These are phyloP conservation scores for Polytrichum formosum DNA, from an alignment of 225 moss, liverwort and hornwort genomes.

Conservation along the genomic window DNA sequence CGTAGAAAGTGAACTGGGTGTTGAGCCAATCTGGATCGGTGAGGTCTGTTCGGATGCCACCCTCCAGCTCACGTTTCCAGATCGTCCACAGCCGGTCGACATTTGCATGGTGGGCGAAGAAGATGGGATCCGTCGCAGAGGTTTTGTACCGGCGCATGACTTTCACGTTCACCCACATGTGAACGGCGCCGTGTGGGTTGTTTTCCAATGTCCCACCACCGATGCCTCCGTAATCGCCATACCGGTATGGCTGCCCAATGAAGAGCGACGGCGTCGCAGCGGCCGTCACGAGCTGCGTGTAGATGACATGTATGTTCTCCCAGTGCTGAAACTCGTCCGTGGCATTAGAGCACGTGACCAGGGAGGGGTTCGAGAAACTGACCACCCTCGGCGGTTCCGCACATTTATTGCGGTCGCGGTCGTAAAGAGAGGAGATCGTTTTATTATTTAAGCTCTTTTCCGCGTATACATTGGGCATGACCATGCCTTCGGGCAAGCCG, in stretches of 20 bases:
- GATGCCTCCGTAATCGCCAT: neutral
- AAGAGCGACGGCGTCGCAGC: slow-evolving; percentile 1
- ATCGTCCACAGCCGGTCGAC: slow-evolving; percentile 6
- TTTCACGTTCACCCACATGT: neutral
- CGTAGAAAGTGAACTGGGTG: slow-evolving; percentile 17
- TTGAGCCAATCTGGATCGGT: slow-evolving; percentile 23
- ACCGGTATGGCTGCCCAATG: slow-evolving; percentile 6
- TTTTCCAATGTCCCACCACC: slow-evolving; percentile 6
- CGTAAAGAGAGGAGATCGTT: slow-evolving; percentile 6
- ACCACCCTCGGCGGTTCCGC: neutral
- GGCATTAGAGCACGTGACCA: neutral
- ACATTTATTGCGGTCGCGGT: slow-evolving; percentile 2
- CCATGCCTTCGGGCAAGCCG: neutral
- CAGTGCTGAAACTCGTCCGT: neutral
- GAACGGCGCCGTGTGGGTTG: slow-evolving; percentile 3
- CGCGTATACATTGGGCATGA: neutral
- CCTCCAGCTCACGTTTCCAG: slow-evolving; percentile 3
- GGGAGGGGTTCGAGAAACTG: neutral
- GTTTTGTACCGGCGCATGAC: neutral
- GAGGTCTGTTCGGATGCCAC: slow-evolving; percentile 2
- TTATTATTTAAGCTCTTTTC: neutral
- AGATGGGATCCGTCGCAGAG: neutral
- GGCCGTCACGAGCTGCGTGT: slow-evolving; percentile 4
- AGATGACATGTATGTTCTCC: slow-evolving; percentile 4
- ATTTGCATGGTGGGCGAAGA: slow-evolving; percentile 1